Conservation (phyloP, 1,284 basidiomycete genomes). For the Ganoderma leucocontextum region DNA sequence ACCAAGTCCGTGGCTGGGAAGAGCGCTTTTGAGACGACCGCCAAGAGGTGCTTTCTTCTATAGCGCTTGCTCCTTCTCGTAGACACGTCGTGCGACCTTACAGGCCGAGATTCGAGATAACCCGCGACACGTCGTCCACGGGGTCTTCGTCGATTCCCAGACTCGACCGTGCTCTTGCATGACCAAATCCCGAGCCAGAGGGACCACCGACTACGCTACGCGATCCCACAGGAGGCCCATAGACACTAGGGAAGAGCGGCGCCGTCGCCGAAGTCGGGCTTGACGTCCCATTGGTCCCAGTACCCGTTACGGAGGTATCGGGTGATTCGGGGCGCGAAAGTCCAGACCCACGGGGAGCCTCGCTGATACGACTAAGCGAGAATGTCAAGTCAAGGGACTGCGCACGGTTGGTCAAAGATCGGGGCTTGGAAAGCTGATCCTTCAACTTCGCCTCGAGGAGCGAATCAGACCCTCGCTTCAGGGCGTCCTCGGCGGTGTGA, state of each 20-base stretch:
- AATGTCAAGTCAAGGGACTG: conserved; percentile 84
- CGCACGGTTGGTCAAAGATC: conserved; percentile 79
- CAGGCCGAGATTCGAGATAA: conserved; percentile 80
- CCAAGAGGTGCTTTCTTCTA: conserved; percentile 25
- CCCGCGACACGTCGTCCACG: conserved; percentile 77
- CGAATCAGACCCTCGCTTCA: conserved; percentile 89
- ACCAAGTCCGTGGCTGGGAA: conserved; percentile 23
- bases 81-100: conserved; percentile 41
- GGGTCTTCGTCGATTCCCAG: conserved; percentile 65
- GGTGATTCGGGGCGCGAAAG: conserved; percentile 77
- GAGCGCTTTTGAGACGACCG: conserved; percentile 28
- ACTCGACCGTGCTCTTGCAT: conserved; percentile 45
- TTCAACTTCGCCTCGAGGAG: conserved; percentile 87
- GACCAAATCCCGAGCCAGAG: conserved; percentile 36
- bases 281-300: conserved; percentile 71
- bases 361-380: conserved; percentile 79
- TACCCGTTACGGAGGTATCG: conserved; percentile 70
- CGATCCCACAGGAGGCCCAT: conserved; percentile 63
- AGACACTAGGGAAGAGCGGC: conserved; percentile 85
- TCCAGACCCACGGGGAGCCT: conserved; percentile 58
- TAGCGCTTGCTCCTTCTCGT: conserved; percentile 19
- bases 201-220: conserved; percentile 54
- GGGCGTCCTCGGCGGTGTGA: conserved; percentile 73
- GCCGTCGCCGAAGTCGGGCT: conserved; percentile 78
- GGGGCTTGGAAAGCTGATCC: conserved; percentile 77